Percentiles rank a stretch among this genome's conserved stretches.
phyloP scores from a whole-genome alignment of 2,329 filamentous ascomycete genomes.

The Fusarium xylarioides region DNA sequence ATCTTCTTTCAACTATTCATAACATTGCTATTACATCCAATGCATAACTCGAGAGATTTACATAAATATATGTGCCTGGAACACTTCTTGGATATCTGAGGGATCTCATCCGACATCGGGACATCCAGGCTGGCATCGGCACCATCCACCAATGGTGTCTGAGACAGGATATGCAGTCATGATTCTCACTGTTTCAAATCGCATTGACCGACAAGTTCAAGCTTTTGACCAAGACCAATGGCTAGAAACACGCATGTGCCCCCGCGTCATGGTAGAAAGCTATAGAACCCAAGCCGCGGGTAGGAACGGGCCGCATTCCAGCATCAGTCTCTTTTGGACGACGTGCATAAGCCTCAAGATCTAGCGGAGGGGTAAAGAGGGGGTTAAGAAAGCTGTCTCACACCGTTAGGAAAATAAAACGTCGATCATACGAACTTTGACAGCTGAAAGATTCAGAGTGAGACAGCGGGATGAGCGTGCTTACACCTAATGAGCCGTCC shows the following conservation, averaged over 20 bases:
- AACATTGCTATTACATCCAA: fast-evolving
- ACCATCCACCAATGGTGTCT: neutral
- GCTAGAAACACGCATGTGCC: neutral
- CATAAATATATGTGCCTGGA: neutral
- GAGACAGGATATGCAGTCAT: neutral
- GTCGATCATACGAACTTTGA: neutral
- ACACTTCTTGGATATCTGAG: fast-evolving
- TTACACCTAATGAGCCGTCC: no score
- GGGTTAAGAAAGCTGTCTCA: neutral
- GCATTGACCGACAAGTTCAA: neutral
- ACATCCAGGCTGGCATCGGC: neutral
- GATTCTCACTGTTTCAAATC: neutral
- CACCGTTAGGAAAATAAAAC: neutral
- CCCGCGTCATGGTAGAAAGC: neutral
- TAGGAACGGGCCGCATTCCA: neutral
- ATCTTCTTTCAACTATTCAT: fast-evolving
- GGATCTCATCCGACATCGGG: neutral
- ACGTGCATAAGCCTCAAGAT: neutral
- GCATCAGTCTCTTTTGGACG: neutral
- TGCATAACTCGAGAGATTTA: neutral
- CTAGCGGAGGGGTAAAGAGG: neutral
- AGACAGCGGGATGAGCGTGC: neutral
- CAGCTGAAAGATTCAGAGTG: neutral
- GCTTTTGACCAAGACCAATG: neutral
- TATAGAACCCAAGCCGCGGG: neutral